These are phyloP conservation scores for Suillus brevipes DNA, from an alignment of 768 basidiomycete genomes.

Conservation along the genomic window DNA sequence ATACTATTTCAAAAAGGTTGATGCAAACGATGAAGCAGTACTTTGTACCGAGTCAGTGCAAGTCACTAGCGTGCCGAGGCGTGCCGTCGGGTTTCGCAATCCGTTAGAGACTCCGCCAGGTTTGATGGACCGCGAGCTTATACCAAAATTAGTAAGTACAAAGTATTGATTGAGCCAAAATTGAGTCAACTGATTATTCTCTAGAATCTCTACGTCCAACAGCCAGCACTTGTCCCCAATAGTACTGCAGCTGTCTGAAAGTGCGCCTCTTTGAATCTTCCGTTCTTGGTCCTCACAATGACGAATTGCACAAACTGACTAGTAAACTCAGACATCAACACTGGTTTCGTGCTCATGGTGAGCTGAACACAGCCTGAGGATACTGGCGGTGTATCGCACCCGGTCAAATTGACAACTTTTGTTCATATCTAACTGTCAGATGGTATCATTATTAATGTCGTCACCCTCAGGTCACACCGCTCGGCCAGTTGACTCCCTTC, in stretches of 20 bases:
- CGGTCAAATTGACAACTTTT: not conserved
- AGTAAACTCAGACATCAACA: not conserved
- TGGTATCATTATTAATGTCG: not conserved
- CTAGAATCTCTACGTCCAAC: not conserved
- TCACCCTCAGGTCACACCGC: not conserved
- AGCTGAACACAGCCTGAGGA: not conserved
- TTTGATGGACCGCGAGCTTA: not conserved
- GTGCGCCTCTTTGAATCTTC: not conserved
- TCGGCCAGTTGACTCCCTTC: not conserved
- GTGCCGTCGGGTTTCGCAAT: not conserved
- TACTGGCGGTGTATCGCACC: not conserved
- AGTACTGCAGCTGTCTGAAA: not conserved
- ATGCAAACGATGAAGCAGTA: not conserved
- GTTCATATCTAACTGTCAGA: not conserved
- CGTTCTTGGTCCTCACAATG: not conserved
- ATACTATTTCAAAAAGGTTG: not conserved
- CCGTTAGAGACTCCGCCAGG: not conserved
- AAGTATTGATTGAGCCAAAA: not conserved
- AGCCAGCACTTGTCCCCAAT: not conserved
- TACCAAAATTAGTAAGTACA: not conserved
- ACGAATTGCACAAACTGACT: not conserved
- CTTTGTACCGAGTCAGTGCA: not conserved
- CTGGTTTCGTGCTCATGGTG: conserved; percentile 1
- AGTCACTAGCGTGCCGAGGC: no score
- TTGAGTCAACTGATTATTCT: not conserved